phyloP scores from a whole-genome alignment of 192 early-diverging fungal genomes.

The Gamsiella multidivaricata region DNA sequence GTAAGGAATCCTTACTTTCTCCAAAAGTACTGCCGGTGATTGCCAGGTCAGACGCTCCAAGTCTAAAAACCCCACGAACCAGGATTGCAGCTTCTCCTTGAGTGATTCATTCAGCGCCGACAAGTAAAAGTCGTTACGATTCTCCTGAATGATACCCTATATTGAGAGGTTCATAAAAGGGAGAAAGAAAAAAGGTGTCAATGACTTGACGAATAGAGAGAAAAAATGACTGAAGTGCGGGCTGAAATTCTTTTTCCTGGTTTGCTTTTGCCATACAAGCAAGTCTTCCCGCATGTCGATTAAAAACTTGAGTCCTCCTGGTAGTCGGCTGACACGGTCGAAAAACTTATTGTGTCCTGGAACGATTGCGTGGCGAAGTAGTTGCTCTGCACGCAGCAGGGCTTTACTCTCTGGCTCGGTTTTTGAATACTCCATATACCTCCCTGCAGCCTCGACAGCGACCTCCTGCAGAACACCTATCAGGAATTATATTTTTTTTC shows the following conservation, averaged over 20 bases:
- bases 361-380: conserved; percentile 71
- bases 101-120: conserved; percentile 73
- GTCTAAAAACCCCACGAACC: conserved; percentile 81
- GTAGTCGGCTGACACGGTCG: conserved; percentile 78
- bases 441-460: conserved; percentile 31
- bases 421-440: conserved; percentile 29
- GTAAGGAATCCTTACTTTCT: conserved; percentile 77
- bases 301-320: conserved; percentile 84
- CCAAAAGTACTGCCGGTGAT: conserved; percentile 79
- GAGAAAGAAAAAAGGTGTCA: neutral
- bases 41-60: conserved; percentile 88
- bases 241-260: neutral
- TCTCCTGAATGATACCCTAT: conserved; percentile 32
- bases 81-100: conserved; percentile 75
- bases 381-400: conserved; percentile 61
- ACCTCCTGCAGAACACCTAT: conserved; percentile 58
- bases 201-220: too few relatives aligned
- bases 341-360: conserved; percentile 82
- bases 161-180: neutral
- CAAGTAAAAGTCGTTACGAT: conserved; percentile 60
- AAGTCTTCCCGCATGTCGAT: conserved; percentile 82
- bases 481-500: too few relatives aligned
- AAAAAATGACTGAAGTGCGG: too few relatives aligned
- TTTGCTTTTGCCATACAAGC: conserved; percentile 67
- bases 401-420: conserved; percentile 46